Evolutionary conservation across 345 rosid species (phyloP), one percentile per base, ranked within the genome.

Genomic region (Rhodomyrtus tomentosa): DNA sequence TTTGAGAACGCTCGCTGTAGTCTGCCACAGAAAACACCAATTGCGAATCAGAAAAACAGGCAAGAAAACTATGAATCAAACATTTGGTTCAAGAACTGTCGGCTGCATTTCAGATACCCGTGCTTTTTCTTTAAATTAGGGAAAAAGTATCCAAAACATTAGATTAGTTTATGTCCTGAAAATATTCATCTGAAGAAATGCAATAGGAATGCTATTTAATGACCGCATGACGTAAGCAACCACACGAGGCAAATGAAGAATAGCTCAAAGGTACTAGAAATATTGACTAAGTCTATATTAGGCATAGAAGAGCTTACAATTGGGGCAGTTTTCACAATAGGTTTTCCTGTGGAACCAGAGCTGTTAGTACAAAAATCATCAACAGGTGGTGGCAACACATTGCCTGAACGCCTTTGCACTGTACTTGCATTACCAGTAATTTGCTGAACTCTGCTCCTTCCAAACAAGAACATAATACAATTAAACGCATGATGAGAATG

Each of bases 361-460:
- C 80, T 87, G 85, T 86, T 89, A 85, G 85, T 68, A 87, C 80
- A 55, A 82, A 86, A 88, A 83, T 90, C 93, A 89, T 92, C 95
- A 48, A 89, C 54, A 50, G 98, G 96, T 48, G 99, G 94, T 85
- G 98, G 98, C 88, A 95, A 87, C 87, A 89, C 85, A 88, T 85
- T 92, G 80, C 99, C 99, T 9, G 99, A 87, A 53, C 92, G 93
- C 59, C 91, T 85, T 50, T 89, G 91, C 89, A 83, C 55, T 80
- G 86, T 93, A 59, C 86, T 91, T 84, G 93, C 84, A 85, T 91
- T 88, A 85, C 93, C 95, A 56, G 94, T 90, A 86, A 93, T 89
- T 89, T 96, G 99, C 85, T 95, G 94, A 82, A 94, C 95, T 90
- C 93, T 93, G 86, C 88, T 92, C 95, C 97, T 92, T 88, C 84